A percentile compares a stretch with the other conserved stretches of the same genome.
phyloP scores from a whole-genome alignment of 2,329 filamentous ascomycete species.

The Zarea fungicola region DNA sequence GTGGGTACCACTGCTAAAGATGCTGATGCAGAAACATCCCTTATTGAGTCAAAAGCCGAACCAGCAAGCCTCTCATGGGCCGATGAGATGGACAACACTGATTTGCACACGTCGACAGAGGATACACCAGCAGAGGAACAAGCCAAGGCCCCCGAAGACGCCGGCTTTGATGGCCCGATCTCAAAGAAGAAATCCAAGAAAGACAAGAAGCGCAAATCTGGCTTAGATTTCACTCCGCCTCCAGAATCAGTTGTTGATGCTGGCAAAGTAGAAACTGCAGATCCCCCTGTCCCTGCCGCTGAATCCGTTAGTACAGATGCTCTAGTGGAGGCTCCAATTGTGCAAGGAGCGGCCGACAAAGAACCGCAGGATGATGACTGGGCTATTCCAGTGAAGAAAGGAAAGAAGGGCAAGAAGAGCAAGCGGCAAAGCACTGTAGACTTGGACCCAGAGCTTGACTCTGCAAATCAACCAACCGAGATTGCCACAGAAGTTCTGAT shows the following conservation, averaged over 20 bases:
- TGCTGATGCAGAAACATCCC: background rate
- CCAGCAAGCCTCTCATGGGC: slow-evolving; percentile 13
- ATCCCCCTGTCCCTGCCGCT: background rate
- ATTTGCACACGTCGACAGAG: background rate
- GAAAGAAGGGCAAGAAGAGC: slow-evolving; percentile 35
- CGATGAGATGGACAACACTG: slow-evolving; percentile 15
- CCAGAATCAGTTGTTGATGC: slow-evolving; percentile 5
- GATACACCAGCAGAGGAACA: background rate
- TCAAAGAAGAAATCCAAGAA: slow-evolving; percentile 34
- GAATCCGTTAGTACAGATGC: background rate
- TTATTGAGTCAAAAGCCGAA: too few relatives aligned
- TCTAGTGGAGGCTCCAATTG: background rate
- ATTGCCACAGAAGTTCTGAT: background rate
- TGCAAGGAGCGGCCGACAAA: slow-evolving; percentile 14
- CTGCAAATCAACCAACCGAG: background rate
- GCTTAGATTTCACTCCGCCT: slow-evolving; percentile 1
- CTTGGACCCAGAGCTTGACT: background rate
- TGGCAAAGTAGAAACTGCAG: background rate
- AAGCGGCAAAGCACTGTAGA: slow-evolving; percentile 17
- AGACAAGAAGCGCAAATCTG: slow-evolving; percentile 25
- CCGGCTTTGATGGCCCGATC: slow-evolving; percentile 1
- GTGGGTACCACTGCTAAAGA: background rate
- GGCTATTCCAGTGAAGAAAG: slow-evolving; percentile 36
- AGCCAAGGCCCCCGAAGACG: slow-evolving; percentile 4
- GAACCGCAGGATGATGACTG: slow-evolving; percentile 18